Conservation (phyloP, 495 filamentous ascomycete genomes). For the Talaromyces ruber region DNA sequence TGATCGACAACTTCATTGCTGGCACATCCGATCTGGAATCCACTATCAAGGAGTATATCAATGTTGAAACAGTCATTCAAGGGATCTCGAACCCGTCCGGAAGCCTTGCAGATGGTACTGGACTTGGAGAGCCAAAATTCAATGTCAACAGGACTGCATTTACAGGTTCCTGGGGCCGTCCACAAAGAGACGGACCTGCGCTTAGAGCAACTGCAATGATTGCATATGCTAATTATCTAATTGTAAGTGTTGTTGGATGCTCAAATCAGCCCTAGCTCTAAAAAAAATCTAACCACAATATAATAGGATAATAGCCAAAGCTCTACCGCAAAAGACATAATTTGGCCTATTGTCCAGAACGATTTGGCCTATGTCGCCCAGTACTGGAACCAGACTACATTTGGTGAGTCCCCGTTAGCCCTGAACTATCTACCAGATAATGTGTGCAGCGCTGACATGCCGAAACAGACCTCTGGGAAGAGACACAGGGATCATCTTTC, state of each 20-base stretch:
- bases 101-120: slow-evolving; percentile 36
- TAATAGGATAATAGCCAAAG: slow-evolving; percentile 29
- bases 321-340: slow-evolving; percentile 20
- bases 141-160: slow-evolving; percentile 44
- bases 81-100: slow-evolving; percentile 47
- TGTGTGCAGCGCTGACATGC: background rate
- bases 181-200: slow-evolving; percentile 53
- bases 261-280: background rate
- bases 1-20: slow-evolving; percentile 43
- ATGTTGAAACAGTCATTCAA: slow-evolving; percentile 44
- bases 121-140: slow-evolving; percentile 56
- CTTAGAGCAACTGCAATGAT: slow-evolving; percentile 29
- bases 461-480: slow-evolving; percentile 55
- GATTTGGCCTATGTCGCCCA: slow-evolving; percentile 56
- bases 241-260: slow-evolving; percentile 10
- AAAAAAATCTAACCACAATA: background rate
- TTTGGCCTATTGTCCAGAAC: slow-evolving; percentile 48
- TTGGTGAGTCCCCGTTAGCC: slow-evolving; percentile 10
- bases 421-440: background rate
- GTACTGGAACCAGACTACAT: slow-evolving; percentile 50
- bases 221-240: slow-evolving; percentile 23
- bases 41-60: slow-evolving; percentile 45
- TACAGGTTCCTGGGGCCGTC: slow-evolving; percentile 51
- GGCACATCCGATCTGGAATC: slow-evolving; percentile 28
- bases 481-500: slow-evolving; percentile 51